Percentiles rank a stretch among this genome's conserved stretches.
phyloP scores from a whole-genome alignment of 1,284 basidiomycete genomes.

The Ganoderma resinaceum region DNA sequence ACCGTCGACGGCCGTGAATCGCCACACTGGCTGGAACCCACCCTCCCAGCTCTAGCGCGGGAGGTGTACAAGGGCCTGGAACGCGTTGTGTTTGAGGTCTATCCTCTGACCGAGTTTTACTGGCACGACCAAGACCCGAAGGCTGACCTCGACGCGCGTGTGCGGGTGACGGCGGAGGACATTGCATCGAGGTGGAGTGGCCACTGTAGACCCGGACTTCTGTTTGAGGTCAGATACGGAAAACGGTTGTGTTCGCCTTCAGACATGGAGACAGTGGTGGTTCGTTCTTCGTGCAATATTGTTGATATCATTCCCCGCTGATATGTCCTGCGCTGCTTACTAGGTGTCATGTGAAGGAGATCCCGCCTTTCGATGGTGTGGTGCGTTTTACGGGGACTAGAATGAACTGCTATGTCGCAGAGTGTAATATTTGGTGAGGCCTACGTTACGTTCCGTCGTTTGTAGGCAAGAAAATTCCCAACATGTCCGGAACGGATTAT shows the following conservation, averaged over 20 bases:
- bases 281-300: not conserved
- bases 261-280: not conserved
- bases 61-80: not conserved
- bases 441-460: not conserved
- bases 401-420: not conserved
- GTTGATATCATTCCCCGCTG: not conserved
- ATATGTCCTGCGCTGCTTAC: not conserved
- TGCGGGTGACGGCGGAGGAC: not conserved
- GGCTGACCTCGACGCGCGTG: not conserved
- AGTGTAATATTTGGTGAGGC: not conserved
- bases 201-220: not conserved
- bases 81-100: not conserved
- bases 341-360: not conserved
- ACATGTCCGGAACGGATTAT: not conserved
- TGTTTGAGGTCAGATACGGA: not conserved
- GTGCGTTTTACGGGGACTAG: not conserved
- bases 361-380: not conserved
- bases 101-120: slow-evolving; percentile 2
- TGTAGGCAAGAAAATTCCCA: not conserved
- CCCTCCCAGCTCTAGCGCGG: not conserved
- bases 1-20: not conserved
- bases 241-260: not conserved
- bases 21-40: not conserved
- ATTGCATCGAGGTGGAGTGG: not conserved
- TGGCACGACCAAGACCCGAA: slow-evolving; percentile 3